Percentiles rank a stretch among this genome's conserved stretches.
phyloP scores from a whole-genome alignment of 305 asterid genomes.

The Solanum hybrid region DNA sequence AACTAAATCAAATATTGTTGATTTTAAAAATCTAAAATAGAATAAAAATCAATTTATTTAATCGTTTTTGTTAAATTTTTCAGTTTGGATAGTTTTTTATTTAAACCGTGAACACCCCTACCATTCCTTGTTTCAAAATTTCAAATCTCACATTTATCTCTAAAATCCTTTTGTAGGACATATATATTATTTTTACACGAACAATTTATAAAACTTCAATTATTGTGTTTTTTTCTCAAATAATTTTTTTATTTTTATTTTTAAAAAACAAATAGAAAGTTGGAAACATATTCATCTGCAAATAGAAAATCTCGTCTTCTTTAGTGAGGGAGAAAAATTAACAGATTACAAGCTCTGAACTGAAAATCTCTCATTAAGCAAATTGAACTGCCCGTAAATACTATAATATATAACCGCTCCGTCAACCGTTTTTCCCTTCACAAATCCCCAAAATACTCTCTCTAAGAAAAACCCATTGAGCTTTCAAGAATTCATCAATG shows the following conservation, averaged over 20 bases:
- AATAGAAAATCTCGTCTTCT: background rate
- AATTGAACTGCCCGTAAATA: background rate
- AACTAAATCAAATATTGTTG: no score
- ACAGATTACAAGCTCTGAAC: background rate
- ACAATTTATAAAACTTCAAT: no score
- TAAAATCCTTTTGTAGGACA: background rate
- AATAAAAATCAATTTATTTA: no score
- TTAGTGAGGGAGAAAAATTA: background rate
- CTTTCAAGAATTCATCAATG: conserved; percentile 3
- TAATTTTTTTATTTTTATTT: no score
- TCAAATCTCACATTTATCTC: background rate
- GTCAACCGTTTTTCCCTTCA: background rate
- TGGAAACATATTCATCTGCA: background rate
- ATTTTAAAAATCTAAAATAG: no score
- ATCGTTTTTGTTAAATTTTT: no score
- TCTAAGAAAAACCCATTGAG: background rate
- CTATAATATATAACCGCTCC: background rate
- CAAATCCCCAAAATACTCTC: background rate
- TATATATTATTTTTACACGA: background rate
- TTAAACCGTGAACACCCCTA: no score
- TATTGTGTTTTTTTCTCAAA: background rate
- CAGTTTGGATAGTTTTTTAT: no score
- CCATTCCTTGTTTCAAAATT: background rate
- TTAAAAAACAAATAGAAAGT: background rate
- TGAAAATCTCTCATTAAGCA: background rate